Percentiles rank a stretch among this genome's conserved stretches.
Evolutionary conservation across 164 flowering plant species (phyloP).

Genomic region (Umbilicus rupestris): DNA sequence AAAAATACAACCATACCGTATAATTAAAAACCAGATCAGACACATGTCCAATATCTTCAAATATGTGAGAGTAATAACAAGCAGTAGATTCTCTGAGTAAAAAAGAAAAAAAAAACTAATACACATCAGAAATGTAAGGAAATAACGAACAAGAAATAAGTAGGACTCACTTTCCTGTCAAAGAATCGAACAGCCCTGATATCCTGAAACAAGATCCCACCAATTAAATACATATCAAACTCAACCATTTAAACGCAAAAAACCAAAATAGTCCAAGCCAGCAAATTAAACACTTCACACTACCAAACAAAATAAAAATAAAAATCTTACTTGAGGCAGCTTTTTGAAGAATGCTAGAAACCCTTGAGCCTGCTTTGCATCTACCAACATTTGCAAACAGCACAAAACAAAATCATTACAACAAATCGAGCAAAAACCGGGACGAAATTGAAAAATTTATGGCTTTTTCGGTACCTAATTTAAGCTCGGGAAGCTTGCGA

Average conservation of each 20-base stretch:
- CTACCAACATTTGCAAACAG: slow-evolving; percentile 21
- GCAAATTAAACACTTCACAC: background rate
- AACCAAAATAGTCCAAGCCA: background rate
- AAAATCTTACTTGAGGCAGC: slow-evolving; percentile 53
- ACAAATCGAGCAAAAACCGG: background rate
- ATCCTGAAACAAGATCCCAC: slow-evolving; percentile 40
- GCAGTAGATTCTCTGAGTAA: background rate
- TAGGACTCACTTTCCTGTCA: slow-evolving; percentile 34
- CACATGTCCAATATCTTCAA: no score
- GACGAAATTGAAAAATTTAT: slow-evolving; percentile 6
- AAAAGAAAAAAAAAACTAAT: no score
- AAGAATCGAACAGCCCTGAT: slow-evolving; percentile 78
- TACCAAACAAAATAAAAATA: slow-evolving; percentile 1
- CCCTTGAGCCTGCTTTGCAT: slow-evolving; percentile 96
- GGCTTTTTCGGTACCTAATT: slow-evolving; percentile 46
- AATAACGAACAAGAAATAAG: background rate
- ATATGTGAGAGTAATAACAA: background rate
- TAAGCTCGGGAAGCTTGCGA: slow-evolving; percentile 86
- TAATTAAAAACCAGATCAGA: no score
- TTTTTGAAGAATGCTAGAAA: slow-evolving; percentile 85
- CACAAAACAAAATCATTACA: slow-evolving; percentile 2
- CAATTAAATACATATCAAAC: background rate
- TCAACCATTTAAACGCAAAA: background rate
- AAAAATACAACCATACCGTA: no score
- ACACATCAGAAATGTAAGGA: background rate